A percentile compares a stretch with the other conserved stretches of the same genome.
These are phyloP conservation scores for Aristolochia contorta DNA, from an alignment of 164 flowering plant species.

Conservation along the genomic window DNA sequence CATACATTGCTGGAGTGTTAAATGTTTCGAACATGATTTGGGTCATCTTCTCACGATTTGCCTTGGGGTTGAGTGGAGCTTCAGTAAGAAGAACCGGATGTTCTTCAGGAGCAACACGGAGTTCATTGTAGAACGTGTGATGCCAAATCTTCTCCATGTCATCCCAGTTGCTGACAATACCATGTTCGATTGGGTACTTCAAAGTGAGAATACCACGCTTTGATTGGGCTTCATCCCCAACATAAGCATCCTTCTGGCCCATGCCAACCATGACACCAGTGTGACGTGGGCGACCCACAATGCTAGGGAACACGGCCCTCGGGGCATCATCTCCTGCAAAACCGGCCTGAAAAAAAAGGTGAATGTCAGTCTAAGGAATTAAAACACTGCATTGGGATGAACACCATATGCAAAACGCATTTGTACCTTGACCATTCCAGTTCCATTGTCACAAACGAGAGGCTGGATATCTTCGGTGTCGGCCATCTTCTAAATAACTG, in stretches of 20 bases:
- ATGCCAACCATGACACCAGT: constrained; percentile 88
- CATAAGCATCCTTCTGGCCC: constrained; percentile 84
- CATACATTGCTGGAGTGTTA: constrained; percentile 75
- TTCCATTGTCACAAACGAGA: constrained; percentile 66
- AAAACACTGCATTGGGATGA: neutral
- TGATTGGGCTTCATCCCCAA: constrained; percentile 76
- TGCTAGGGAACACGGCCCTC: constrained; percentile 70
- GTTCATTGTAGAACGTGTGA: constrained; percentile 77
- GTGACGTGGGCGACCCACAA: constrained; percentile 75
- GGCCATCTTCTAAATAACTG: constrained; percentile 29
- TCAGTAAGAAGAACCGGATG: constrained; percentile 73
- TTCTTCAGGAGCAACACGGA: constrained; percentile 76
- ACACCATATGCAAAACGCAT: too few relatives aligned
- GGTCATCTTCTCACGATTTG: constrained; percentile 73
- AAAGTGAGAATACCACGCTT: constrained; percentile 72
- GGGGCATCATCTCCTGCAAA: constrained; percentile 88
- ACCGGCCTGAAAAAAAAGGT: constrained; percentile 37
- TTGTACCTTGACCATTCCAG: constrained; percentile 64
- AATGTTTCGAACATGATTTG: constrained; percentile 76
- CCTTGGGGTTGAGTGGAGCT: constrained; percentile 73
- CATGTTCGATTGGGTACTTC: constrained; percentile 74
- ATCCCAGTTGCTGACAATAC: constrained; percentile 77
- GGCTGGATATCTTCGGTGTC: constrained; percentile 59
- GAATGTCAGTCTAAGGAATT: neutral
- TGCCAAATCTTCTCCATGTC: constrained; percentile 87